These are phyloP conservation scores for rapeseed (Brassica napus) DNA, from an alignment of 345 rosid genomes.

Conservation along the genomic window DNA sequence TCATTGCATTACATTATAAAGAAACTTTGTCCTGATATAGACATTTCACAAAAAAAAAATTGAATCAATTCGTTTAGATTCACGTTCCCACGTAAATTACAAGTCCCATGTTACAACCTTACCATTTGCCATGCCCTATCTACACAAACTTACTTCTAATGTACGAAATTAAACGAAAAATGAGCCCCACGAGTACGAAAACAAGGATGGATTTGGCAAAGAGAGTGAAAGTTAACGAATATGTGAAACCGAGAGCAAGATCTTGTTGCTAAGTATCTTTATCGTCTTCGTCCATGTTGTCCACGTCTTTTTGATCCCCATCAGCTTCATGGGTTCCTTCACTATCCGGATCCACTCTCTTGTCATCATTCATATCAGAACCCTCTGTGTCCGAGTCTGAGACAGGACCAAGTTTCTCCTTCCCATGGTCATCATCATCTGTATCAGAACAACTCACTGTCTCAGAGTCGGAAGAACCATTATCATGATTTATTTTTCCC, in stretches of 20 bases:
- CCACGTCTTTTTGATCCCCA: constrained; percentile 38
- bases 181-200: background rate
- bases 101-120: constrained; percentile 1
- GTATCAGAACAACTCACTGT: constrained; percentile 51
- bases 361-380: constrained; percentile 33
- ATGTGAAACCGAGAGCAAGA: constrained; percentile 8
- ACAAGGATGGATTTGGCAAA: constrained; percentile 4
- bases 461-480: constrained; percentile 52
- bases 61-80: background rate
- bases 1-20: constrained; percentile 36
- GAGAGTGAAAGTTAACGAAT: background rate
- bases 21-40: constrained; percentile 28
- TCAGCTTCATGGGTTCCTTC: constrained; percentile 42
- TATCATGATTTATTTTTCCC: constrained; percentile 39
- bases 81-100: constrained; percentile 16
- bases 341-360: constrained; percentile 49
- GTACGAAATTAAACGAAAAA: background rate
- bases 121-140: constrained; percentile 1
- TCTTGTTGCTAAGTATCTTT: constrained; percentile 51
- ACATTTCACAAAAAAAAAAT: background rate
- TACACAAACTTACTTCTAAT: constrained; percentile 14
- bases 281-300: constrained; percentile 60
- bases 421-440: constrained; percentile 41
- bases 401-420: constrained; percentile 41
- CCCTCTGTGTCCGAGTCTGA: constrained; percentile 58